Evolutionary conservation across 768 basidiomycete genomes (phyloP).

Genomic region (Naganishia onofrii): DNA sequence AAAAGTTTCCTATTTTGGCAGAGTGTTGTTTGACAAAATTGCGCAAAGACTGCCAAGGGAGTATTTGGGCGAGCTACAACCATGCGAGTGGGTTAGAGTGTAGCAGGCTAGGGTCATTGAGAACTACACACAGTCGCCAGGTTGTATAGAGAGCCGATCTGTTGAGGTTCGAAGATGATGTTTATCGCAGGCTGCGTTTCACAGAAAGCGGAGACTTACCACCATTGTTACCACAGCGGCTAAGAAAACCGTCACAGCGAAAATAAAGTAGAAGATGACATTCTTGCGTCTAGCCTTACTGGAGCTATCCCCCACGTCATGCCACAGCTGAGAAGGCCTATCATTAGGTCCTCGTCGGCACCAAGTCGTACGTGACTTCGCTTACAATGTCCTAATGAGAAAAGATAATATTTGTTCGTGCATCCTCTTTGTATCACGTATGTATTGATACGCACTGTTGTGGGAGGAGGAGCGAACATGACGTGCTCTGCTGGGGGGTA

Average conservation of each 20-base stretch:
- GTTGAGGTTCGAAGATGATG: not conserved
- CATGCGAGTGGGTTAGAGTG: not conserved
- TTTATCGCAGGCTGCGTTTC: too few species aligned
- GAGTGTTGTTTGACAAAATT: not conserved
- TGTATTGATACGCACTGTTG: not conserved
- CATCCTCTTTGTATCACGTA: too few species aligned
- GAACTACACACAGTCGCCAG: not conserved
- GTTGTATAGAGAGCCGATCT: conserved; percentile 12
- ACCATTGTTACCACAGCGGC: not conserved
- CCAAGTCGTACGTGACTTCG: not conserved
- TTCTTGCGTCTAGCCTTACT: not conserved
- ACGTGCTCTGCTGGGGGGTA: not conserved
- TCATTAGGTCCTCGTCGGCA: too few species aligned
- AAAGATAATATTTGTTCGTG: not conserved
- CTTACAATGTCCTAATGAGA: conserved; percentile 4
- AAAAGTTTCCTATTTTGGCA: not conserved
- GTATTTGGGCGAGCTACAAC: not conserved
- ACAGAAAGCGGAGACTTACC: not conserved
- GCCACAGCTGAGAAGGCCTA: not conserved
- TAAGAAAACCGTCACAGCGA: not conserved
- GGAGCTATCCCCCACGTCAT: not conserved
- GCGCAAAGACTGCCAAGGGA: not conserved
- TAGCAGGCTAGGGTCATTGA: not conserved
- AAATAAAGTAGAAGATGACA: not conserved
- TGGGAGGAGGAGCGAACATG: conserved; percentile 1